Evolutionary conservation across 1,284 basidiomycete genomes (phyloP).

Genomic region (Melanopsichium pennsylvanicum): DNA sequence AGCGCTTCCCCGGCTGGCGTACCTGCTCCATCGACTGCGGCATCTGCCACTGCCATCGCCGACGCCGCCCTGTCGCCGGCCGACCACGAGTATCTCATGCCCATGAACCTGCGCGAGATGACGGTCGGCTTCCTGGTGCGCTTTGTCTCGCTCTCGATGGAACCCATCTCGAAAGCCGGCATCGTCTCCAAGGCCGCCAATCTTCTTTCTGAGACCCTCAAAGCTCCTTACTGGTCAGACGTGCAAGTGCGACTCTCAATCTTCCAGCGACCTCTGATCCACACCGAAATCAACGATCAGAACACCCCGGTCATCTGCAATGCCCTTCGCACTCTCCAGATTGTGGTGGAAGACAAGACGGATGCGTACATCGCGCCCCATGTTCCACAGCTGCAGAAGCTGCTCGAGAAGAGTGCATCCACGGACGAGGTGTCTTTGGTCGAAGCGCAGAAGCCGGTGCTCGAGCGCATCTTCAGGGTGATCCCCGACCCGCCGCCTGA

Average conservation of each 20-base stretch:
- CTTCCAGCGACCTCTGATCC: conserved; percentile 68
- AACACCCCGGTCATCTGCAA: conserved; percentile 78
- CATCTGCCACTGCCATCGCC: neutral
- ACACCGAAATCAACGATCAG: conserved; percentile 73
- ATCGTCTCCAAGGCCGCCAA: conserved; percentile 80
- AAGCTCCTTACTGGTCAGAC: conserved; percentile 86
- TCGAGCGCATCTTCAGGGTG: conserved; percentile 84
- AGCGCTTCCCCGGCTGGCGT: conserved; percentile 49
- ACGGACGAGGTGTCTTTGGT: conserved; percentile 50
- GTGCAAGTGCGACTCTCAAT: conserved; percentile 83
- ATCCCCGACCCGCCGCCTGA: conserved; percentile 70
- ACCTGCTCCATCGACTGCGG: conserved; percentile 10
- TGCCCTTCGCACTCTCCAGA: conserved; percentile 86
- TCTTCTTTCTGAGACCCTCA: conserved; percentile 82
- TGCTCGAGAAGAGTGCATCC: conserved; percentile 71
- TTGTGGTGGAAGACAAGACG: conserved; percentile 82
- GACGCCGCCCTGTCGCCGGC: conserved; percentile 15
- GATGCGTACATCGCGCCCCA: conserved; percentile 84
- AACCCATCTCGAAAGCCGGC: conserved; percentile 73
- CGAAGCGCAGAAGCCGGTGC: conserved; percentile 69
- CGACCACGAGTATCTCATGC: conserved; percentile 57
- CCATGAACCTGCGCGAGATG: conserved; percentile 66
- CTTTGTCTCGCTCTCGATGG: conserved; percentile 78
- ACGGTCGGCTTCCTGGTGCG: conserved; percentile 93
- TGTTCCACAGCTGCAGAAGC: conserved; percentile 80